Percentiles rank a stretch among this genome's conserved stretches.
phyloP scores from a whole-genome alignment of 805 yeast species.

The Starmerella floris region DNA sequence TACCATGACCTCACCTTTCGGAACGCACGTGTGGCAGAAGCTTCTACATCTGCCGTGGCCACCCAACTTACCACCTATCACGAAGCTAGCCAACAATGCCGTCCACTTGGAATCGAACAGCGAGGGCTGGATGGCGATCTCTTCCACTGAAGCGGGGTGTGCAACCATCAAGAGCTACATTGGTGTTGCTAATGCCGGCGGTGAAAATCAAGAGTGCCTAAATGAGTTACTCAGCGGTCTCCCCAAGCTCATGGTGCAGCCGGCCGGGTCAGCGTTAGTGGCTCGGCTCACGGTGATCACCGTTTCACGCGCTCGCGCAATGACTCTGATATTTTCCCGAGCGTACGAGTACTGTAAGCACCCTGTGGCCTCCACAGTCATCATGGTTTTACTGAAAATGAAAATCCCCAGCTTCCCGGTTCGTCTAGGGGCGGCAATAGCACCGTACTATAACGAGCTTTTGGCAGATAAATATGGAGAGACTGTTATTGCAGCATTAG shows the following conservation, averaged over 20 bases:
- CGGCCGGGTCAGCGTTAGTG: constrained; percentile 5
- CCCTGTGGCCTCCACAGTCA: constrained; percentile 8
- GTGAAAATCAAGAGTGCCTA: constrained; percentile 13
- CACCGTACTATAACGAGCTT: constrained; percentile 5
- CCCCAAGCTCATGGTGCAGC: constrained; percentile 5
- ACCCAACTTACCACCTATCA: constrained; percentile 13
- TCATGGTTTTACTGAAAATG: constrained; percentile 9
- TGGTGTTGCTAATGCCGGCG: constrained; percentile 1
- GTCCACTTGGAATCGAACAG: constrained; percentile 7
- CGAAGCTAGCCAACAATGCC: constrained; percentile 14
- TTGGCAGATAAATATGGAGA: constrained; percentile 1
- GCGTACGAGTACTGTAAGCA: constrained; percentile 14
- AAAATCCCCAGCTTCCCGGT: constrained; percentile 21
- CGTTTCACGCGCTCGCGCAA: constrained; percentile 13
- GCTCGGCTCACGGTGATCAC: constrained; percentile 11
- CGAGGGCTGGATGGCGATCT: constrained; percentile 15
- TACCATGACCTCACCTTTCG: constrained; percentile 30
- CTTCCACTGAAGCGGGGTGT: constrained; percentile 14
- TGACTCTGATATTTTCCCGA: constrained; percentile 10
- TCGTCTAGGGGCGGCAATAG: constrained; percentile 11
- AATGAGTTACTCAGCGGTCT: constrained; percentile 9
- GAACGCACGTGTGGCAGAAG: constrained; percentile 36
- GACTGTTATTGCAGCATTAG: not conserved
- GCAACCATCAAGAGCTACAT: constrained; percentile 15
- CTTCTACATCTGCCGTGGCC: constrained; percentile 29